A percentile compares a stretch with the other conserved stretches of the same genome.
These are phyloP conservation scores for Cyberlindnera mycetangii DNA, from an alignment of 805 yeast genomes.

Conservation along the genomic window DNA sequence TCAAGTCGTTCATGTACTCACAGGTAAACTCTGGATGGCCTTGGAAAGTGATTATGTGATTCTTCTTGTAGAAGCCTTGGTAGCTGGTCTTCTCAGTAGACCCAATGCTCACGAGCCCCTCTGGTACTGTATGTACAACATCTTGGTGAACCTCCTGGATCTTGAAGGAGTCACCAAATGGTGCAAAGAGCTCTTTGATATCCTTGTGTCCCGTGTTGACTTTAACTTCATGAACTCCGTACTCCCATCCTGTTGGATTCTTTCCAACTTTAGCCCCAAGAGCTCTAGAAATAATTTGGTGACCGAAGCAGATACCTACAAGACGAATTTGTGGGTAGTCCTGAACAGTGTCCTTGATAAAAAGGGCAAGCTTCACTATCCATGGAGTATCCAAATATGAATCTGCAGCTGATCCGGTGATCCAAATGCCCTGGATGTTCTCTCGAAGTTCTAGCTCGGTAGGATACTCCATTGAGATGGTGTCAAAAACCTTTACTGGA, in stretches of 20 bases:
- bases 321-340: slow-evolving; percentile 34
- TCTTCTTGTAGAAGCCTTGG: slow-evolving; percentile 64
- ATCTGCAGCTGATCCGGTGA: slow-evolving; percentile 53
- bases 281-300: slow-evolving; percentile 70
- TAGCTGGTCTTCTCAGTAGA: slow-evolving; percentile 49
- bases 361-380: slow-evolving; percentile 40
- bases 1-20: slow-evolving; percentile 48
- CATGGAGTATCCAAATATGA: slow-evolving; percentile 41
- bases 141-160: slow-evolving; percentile 62
- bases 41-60: slow-evolving; percentile 64
- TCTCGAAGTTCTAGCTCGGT: slow-evolving; percentile 27
- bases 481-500: slow-evolving; percentile 37
- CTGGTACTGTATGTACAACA: slow-evolving; percentile 44
- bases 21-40: slow-evolving; percentile 88
- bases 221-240: slow-evolving; percentile 52
- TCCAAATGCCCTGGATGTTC: slow-evolving; percentile 38
- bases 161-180: slow-evolving; percentile 28
- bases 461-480: slow-evolving; percentile 27
- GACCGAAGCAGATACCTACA: slow-evolving; percentile 84
- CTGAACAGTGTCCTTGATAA: slow-evolving; percentile 23
- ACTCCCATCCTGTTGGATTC: slow-evolving; percentile 70
- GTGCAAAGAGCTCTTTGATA: slow-evolving; percentile 27
- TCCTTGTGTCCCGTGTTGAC: slow-evolving; percentile 39
- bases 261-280: slow-evolving; percentile 58
- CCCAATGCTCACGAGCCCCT: slow-evolving; percentile 45